Percentiles rank a stretch among this genome's conserved stretches.
Evolutionary conservation across 2,329 filamentous ascomycete species (phyloP).

Genomic region (Gliomastix tumulicola): DNA sequence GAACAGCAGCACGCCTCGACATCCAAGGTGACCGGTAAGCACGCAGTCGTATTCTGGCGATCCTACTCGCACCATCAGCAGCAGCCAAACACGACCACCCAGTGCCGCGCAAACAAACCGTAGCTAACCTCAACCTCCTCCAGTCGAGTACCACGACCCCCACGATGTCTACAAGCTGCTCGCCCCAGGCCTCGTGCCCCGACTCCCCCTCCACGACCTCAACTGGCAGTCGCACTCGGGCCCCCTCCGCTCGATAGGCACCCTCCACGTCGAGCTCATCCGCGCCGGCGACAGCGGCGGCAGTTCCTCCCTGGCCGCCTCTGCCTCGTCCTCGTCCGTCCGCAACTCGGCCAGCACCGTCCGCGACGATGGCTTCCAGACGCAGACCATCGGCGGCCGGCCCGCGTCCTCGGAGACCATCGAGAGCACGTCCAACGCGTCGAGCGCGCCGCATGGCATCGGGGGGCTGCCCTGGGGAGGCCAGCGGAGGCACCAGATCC

Average conservation of each 20-base stretch:
- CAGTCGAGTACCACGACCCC: slow-evolving; percentile 95
- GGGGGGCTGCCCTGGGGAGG: slow-evolving; percentile 11
- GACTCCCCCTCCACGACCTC: slow-evolving; percentile 81
- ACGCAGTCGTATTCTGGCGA: not conserved
- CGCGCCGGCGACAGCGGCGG: slow-evolving; percentile 48
- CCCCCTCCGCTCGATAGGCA: slow-evolving; percentile 87
- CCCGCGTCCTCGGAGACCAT: slow-evolving; percentile 27
- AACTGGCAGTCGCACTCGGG: slow-evolving; percentile 96
- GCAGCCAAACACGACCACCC: too few species aligned
- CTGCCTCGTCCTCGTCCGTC: slow-evolving; percentile 19
- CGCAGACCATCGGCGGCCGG: slow-evolving; percentile 40
- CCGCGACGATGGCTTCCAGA: slow-evolving; percentile 55
- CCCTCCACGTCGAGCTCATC: slow-evolving; percentile 84
- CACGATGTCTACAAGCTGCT: slow-evolving; percentile 80
- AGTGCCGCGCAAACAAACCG: too few species aligned
- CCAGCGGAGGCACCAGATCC: slow-evolving; percentile 81
- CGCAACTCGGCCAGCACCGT: slow-evolving; percentile 23
- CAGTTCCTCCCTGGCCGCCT: too few species aligned
- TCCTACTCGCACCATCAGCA: too few species aligned
- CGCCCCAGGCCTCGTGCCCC: slow-evolving; percentile 67
- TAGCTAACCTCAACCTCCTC: slow-evolving; percentile 1
- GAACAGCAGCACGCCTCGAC: slow-evolving; percentile 58
- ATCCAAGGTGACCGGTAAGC: slow-evolving; percentile 69
- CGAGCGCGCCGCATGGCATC: slow-evolving; percentile 16
- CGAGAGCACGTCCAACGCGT: slow-evolving; percentile 23